Evolutionary conservation across 73 alveolate species (phyloP), one percentile per base, ranked within the genome.

Genomic region (Paramecium primaurelia): DNA sequence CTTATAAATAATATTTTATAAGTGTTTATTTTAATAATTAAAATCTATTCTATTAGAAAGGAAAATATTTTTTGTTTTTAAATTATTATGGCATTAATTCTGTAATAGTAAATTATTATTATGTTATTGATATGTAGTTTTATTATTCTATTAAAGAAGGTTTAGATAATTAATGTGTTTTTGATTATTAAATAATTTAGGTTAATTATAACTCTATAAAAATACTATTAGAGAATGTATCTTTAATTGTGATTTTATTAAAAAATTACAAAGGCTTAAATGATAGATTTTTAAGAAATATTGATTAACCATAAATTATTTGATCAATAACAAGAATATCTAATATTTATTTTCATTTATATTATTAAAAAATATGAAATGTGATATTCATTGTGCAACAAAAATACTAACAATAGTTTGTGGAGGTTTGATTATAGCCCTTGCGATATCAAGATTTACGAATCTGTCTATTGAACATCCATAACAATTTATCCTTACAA

Each of bases 401-500:
- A 80, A 80, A 80, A 80, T 45, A 22, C 64, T 28, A 26, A 26
- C 91, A 25, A 2, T 80, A 20, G 16, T 22, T 16, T 40, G 77
- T 42, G 91, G 91, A 80, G 91, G 91, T 42, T 49, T 80, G 11
- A 80, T 80, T 3, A 6, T 80, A 44, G 91, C 77, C 6, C 30
- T 80, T 8, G 91, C 91, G 7, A 47, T 80, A 11, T 26, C 91
- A 44, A 40, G 91, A 44, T 80, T 80, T 49, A 44, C 44, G 0
- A 45, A 47, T 80, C 10, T 80, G 51, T 14, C 49, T 9, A 20
- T 47, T 22, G 44, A 28, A 18, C 77, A 80, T 32, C 58, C 58
- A n/a, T 49, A 80, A 45, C 36, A 42, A 25, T 80, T 80, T 26
- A 80, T 80, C 6, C 51, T 80, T 18, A 80, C 91, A 26, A 25